phyloP scores from a whole-genome alignment of 129 eudicot genomes.

The Chrysanthemum makinoi region DNA sequence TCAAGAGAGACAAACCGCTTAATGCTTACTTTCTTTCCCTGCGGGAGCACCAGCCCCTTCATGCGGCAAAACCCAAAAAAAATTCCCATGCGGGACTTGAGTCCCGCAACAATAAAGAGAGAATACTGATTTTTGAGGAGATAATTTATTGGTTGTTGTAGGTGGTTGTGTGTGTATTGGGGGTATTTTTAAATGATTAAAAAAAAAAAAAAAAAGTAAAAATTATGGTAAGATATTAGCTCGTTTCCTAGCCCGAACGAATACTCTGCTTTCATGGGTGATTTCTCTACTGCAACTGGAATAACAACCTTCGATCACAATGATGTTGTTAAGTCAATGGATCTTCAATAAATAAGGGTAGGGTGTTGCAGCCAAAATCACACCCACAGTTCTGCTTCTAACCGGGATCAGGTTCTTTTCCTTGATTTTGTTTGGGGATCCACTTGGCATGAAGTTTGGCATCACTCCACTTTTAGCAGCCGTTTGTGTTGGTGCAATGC shows the following conservation, averaged over 20 bases:
- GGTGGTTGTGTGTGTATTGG: no score
- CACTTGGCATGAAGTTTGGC: constrained; percentile 66
- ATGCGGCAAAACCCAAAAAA: no score
- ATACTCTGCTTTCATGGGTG: constrained; percentile 98
- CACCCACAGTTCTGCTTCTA: constrained; percentile 83
- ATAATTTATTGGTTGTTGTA: no score
- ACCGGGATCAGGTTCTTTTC: constrained; percentile 97
- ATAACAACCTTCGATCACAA: constrained; percentile 91
- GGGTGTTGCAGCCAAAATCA: constrained; percentile 96
- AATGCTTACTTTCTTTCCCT: no score
- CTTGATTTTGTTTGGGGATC: constrained; percentile 76
- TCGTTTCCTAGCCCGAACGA: constrained; percentile 96
- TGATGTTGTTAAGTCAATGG: constrained; percentile 96
- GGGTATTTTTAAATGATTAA: no score
- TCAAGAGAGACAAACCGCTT: no score
- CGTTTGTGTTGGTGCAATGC: constrained; percentile 96
- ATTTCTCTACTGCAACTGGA: constrained; percentile 99
- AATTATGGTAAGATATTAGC: no score
- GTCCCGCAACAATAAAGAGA: no score
- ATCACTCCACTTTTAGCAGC: constrained; percentile 97
- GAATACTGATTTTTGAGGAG: no score
- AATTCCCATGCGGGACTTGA: no score
- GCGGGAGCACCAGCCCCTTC: no score
- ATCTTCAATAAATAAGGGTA: constrained; percentile 90
- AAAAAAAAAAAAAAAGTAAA: no score